These are phyloP conservation scores for Debaryomyces udenii DNA, from an alignment of 1,139 yeast genomes.

Conservation along the genomic window DNA sequence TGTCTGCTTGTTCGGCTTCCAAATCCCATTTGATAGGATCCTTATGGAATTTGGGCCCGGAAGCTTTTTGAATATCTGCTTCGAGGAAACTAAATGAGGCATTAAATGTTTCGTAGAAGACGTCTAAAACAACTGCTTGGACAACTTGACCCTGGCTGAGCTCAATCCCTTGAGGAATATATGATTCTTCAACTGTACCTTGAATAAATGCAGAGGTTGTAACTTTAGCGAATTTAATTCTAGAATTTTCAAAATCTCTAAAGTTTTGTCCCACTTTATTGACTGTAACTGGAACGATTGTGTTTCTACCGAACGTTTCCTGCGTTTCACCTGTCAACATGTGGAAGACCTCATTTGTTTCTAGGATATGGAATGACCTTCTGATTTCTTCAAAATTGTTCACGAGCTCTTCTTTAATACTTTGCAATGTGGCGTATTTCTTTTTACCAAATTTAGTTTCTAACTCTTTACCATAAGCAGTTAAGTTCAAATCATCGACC, in stretches of 20 bases:
- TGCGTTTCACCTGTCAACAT: slow-evolving; percentile 87
- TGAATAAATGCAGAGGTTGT: slow-evolving; percentile 76
- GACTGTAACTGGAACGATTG: slow-evolving; percentile 78
- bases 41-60: slow-evolving; percentile 50
- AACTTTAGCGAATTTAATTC: slow-evolving; percentile 53
- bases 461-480: slow-evolving; percentile 91
- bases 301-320: slow-evolving; percentile 66
- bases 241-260: slow-evolving; percentile 37
- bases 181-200: slow-evolving; percentile 70
- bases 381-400: slow-evolving; percentile 87
- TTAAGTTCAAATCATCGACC: slow-evolving; percentile 84
- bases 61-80: slow-evolving; percentile 65
- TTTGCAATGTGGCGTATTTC: slow-evolving; percentile 80
- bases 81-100: slow-evolving; percentile 75
- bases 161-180: slow-evolving; percentile 57
- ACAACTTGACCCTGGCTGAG: slow-evolving; percentile 75
- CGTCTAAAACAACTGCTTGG: slow-evolving; percentile 73
- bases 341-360: slow-evolving; percentile 75
- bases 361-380: slow-evolving; percentile 67
- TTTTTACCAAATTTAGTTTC: slow-evolving; percentile 75
- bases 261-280: slow-evolving; percentile 54
- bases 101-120: slow-evolving; percentile 71
- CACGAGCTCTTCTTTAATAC: slow-evolving; percentile 86
- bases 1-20: slow-evolving; percentile 72
- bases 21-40: slow-evolving; percentile 81